These are phyloP conservation scores for Camellia lanceoleosa DNA, from an alignment of 148 eudicot genomes.

Conservation along the genomic window DNA sequence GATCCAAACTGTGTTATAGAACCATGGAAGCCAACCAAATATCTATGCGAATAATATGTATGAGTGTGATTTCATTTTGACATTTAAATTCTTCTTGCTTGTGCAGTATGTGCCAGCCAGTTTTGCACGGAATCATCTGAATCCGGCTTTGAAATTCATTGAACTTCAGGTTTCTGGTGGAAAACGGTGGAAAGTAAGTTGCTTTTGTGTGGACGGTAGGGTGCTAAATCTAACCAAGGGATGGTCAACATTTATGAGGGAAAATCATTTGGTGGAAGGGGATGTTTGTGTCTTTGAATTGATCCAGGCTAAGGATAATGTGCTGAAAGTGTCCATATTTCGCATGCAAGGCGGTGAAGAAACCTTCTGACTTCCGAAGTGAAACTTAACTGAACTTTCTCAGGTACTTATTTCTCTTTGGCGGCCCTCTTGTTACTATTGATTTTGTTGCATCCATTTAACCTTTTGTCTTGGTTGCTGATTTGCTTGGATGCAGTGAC, in stretches of 20 bases:
- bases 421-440: too few relatives aligned
- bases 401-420: too few relatives aligned
- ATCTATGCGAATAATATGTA: not conserved
- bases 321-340: constrained; percentile 19
- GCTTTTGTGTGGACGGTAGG: not conserved
- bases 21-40: too few relatives aligned
- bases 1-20: too few relatives aligned
- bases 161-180: not conserved
- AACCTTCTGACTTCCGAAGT: not conserved
- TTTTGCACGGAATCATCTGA: constrained; percentile 10
- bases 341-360: not conserved
- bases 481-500: not conserved
- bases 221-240: not conserved
- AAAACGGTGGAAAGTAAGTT: constrained; percentile 5
- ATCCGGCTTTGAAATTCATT: not conserved
- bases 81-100: not conserved
- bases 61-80: too few relatives aligned
- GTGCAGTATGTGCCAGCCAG: constrained; percentile 16
- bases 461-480: not conserved
- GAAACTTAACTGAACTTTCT: not conserved
- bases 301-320: constrained; percentile 10
- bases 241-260: constrained; percentile 16
- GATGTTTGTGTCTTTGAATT: constrained; percentile 30
- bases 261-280: constrained; percentile 12
- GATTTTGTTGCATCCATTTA: not conserved